Conservation (phyloP, 805 yeast species). For the Jamesozyma piceae region DNA sequence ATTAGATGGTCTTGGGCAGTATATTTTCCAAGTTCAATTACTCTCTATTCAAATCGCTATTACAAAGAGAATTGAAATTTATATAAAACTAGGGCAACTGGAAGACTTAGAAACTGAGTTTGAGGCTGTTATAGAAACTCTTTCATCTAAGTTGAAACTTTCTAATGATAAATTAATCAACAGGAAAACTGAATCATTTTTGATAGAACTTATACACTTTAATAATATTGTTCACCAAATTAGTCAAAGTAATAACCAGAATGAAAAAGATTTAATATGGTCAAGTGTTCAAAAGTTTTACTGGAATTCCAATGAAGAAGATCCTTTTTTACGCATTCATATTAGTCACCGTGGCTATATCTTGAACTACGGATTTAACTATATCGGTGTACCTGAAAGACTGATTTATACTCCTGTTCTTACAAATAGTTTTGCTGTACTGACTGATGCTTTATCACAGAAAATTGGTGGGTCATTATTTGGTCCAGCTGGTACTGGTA, state of each 20-base stretch:
- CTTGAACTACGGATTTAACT: slow-evolving; percentile 70
- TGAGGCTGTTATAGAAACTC: neutral
- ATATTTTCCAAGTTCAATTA: neutral
- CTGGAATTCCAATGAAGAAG: slow-evolving; percentile 21
- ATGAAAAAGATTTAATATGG: slow-evolving; percentile 33
- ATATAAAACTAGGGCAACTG: neutral
- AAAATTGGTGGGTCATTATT: slow-evolving; percentile 80
- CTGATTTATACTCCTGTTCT: slow-evolving; percentile 71
- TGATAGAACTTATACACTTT: slow-evolving; percentile 61
- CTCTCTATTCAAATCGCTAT: neutral
- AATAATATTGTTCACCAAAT: slow-evolving; percentile 32
- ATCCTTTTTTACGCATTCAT: slow-evolving; percentile 30
- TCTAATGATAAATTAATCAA: slow-evolving; percentile 15
- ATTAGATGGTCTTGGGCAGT: neutral
- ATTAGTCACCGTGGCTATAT: slow-evolving; percentile 45
- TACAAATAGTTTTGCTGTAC: slow-evolving; percentile 50
- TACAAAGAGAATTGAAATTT: neutral
- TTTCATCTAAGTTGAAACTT: neutral
- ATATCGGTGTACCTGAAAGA: slow-evolving; percentile 62
- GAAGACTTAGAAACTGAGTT: neutral
- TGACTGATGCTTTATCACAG: slow-evolving; percentile 67
- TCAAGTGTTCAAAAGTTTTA: slow-evolving; percentile 43
- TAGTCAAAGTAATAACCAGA: neutral
- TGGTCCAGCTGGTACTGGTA: slow-evolving; percentile 98
- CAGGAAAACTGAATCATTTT: slow-evolving; percentile 46